phyloP scores from a whole-genome alignment of 306 rosid species.

The Luffa acutangula region DNA sequence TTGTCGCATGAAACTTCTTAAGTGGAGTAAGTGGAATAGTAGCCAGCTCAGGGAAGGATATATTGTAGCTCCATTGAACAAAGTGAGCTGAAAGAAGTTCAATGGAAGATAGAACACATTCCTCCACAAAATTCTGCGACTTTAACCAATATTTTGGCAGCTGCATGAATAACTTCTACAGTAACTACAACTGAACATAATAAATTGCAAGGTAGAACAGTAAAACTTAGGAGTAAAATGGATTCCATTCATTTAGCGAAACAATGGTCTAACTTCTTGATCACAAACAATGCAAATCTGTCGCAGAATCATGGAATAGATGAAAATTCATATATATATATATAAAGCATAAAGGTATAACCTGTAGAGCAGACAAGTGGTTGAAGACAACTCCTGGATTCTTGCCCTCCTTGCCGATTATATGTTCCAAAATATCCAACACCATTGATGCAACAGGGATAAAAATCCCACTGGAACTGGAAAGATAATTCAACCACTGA shows the following conservation, averaged over 20 bases:
- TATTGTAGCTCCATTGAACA: constrained; percentile 71
- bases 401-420: constrained; percentile 46
- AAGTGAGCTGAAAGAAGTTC: constrained; percentile 78
- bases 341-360: constrained; percentile 15
- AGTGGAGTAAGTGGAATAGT: constrained; percentile 60
- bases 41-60: constrained; percentile 89
- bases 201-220: background rate
- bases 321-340: background rate
- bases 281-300: background rate
- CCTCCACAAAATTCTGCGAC: constrained; percentile 63
- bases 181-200: constrained; percentile 12
- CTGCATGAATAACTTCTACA: constrained; percentile 29
- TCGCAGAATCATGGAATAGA: background rate
- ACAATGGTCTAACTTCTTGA: background rate
- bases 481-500: constrained; percentile 75
- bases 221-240: background rate
- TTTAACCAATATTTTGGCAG: constrained; percentile 83
- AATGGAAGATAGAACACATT: constrained; percentile 59
- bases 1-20: constrained; percentile 52
- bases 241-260: background rate
- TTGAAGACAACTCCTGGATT: constrained; percentile 43
- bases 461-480: constrained; percentile 69
- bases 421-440: constrained; percentile 66
- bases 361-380: constrained; percentile 51
- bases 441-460: constrained; percentile 72